phyloP scores from a whole-genome alignment of 176 grass and related monocot genomes.

The Chloris gayana region DNA sequence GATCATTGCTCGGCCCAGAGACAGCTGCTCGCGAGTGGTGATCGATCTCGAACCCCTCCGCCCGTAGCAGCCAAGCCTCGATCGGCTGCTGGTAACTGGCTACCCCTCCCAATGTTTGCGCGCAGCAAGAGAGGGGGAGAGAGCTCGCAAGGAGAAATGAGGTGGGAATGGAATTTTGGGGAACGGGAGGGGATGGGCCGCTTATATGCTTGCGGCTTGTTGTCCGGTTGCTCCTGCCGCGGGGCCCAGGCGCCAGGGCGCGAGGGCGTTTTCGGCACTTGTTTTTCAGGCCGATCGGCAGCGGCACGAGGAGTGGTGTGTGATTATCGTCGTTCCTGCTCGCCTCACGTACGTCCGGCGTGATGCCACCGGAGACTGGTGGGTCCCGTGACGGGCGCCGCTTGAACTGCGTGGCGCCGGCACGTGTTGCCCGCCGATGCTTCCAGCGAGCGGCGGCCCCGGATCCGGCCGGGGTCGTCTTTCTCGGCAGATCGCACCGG shows the following conservation, averaged over 20 bases:
- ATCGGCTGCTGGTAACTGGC: too few species aligned
- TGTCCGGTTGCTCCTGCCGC: conserved; percentile 38
- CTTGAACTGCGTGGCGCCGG: conserved; percentile 17
- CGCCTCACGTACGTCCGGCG: neutral
- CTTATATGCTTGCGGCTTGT: conserved; percentile 64
- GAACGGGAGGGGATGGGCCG: conserved; percentile 43
- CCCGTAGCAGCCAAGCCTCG: neutral
- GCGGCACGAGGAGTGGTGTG: neutral
- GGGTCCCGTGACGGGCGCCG: conserved; percentile 3
- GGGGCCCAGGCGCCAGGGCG: neutral
- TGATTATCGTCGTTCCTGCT: conserved; percentile 23
- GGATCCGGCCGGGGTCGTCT: neutral
- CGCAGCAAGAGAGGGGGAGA: neutral
- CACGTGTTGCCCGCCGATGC: conserved; percentile 36
- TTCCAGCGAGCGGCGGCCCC: neutral
- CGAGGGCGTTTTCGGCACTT: neutral
- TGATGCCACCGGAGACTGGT: conserved; percentile 27
- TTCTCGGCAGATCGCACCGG: neutral
- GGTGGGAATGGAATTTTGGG: conserved; percentile 59
- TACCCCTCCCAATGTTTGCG: neutral
- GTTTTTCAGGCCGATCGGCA: neutral
- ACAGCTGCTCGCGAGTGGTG: neutral
- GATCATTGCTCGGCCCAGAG: conserved; percentile 2
- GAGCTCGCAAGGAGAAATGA: conserved; percentile 19
- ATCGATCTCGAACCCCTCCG: neutral